Conservation (phyloP, 495 filamentous ascomycete genomes). For the Paragyromitra xinjiangensis region DNA sequence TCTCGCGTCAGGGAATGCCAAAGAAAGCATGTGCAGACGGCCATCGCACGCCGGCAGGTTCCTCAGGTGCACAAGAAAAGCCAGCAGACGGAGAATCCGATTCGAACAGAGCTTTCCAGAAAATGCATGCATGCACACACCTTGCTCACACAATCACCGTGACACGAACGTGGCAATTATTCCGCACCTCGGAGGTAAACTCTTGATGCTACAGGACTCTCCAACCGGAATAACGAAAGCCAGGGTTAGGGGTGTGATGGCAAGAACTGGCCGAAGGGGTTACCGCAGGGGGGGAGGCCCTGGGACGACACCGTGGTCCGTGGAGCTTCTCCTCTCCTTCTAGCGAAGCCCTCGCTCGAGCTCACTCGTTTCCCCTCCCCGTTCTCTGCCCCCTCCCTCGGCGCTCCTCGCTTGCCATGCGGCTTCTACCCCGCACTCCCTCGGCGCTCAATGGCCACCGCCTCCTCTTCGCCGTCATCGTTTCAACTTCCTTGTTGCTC, state of each 20-base stretch:
- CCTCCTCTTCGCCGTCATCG: slow-evolving; percentile 56
- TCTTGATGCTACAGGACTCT: neutral
- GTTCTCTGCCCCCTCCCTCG: slow-evolving; percentile 2
- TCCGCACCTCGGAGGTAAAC: slow-evolving; percentile 18
- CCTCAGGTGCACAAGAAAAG: neutral
- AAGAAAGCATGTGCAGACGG: slow-evolving; percentile 42
- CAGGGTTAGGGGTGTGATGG: slow-evolving; percentile 30
- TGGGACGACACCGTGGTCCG: slow-evolving; percentile 22
- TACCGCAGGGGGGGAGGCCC: slow-evolving; percentile 9
- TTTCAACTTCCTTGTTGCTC: slow-evolving; percentile 61
- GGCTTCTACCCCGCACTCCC: slow-evolving; percentile 42
- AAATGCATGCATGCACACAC: slow-evolving; percentile 30
- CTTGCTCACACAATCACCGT: slow-evolving; percentile 30
- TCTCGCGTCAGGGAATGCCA: slow-evolving; percentile 5
- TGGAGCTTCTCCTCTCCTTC: slow-evolving; percentile 20
- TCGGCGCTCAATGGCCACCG: slow-evolving; percentile 29
- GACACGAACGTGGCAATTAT: slow-evolving; percentile 39
- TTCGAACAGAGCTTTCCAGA: slow-evolving; percentile 44
- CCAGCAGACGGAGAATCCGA: slow-evolving; percentile 33
- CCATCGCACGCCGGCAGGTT: slow-evolving; percentile 31
- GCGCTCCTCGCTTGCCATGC: slow-evolving; percentile 40
- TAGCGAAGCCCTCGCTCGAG: neutral
- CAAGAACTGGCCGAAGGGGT: neutral
- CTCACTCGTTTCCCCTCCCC: slow-evolving; percentile 11
- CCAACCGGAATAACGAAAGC: neutral